Evolutionary conservation across 257 asterid genomes (phyloP).

Genomic region (Solanum etuberosum): DNA sequence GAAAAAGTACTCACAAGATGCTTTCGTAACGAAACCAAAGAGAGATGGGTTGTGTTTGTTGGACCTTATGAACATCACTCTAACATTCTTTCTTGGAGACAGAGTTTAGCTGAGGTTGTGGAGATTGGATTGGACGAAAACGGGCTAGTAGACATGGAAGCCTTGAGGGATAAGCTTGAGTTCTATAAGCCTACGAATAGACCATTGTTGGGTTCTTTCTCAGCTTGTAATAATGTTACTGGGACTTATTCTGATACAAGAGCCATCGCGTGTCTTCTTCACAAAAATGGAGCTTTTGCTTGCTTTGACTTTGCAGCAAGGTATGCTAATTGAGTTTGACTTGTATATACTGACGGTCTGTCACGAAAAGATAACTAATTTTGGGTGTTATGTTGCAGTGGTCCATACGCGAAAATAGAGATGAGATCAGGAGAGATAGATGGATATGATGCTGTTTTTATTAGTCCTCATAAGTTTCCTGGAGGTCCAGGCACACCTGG

Average conservation of each 20-base stretch:
- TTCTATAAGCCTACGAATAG: conserved; percentile 11
- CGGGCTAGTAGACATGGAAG: conserved; percentile 27
- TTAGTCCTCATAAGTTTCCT: conserved; percentile 41
- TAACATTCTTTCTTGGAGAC: conserved; percentile 45
- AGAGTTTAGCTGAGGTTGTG: conserved; percentile 48
- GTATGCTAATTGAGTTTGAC: not conserved
- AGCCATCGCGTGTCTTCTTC: conserved; percentile 29
- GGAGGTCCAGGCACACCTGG: conserved; percentile 60
- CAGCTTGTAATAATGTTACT: conserved; percentile 53
- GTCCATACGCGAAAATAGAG: not conserved
- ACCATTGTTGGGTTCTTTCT: conserved; percentile 36
- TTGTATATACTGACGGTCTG: not conserved
- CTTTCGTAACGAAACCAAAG: not conserved
- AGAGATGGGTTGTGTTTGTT: conserved; percentile 36
- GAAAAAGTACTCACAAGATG: conserved; percentile 15
- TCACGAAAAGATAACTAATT: not conserved
- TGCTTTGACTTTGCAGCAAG: not conserved
- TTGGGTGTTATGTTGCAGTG: not conserved
- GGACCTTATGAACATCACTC: conserved; percentile 65
- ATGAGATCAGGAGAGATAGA: conserved; percentile 12
- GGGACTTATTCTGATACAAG: conserved; percentile 30
- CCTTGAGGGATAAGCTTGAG: conserved; percentile 12
- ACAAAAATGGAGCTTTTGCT: conserved; percentile 5
- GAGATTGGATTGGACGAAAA: conserved; percentile 33
- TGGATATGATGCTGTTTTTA: conserved; percentile 37